Conservation (phyloP, 2,329 filamentous ascomycete species). For the Aspergillus piperis region DNA sequence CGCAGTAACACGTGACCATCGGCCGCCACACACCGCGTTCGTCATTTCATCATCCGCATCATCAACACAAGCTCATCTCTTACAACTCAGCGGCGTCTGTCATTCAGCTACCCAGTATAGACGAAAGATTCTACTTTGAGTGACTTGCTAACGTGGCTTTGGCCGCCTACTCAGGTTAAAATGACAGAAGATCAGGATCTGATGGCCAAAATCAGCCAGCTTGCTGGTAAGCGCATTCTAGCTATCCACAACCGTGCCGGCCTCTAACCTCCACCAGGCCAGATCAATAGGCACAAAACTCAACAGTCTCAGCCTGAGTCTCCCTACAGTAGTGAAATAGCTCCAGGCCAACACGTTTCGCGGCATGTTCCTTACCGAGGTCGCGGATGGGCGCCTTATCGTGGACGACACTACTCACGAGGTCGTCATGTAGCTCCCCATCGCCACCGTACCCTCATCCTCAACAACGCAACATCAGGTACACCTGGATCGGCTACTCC, state of each 20-base stretch:
- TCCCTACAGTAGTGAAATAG: constrained; percentile 25
- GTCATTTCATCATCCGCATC: constrained; percentile 1
- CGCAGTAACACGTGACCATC: background rate
- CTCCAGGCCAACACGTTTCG: constrained; percentile 27
- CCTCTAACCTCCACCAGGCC: constrained; percentile 53
- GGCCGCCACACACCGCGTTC: background rate
- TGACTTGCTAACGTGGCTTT: constrained; percentile 11
- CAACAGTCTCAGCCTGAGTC: constrained; percentile 40
- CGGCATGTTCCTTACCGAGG: constrained; percentile 32
- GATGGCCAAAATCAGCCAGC: constrained; percentile 57
- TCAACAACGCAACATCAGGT: constrained; percentile 52
- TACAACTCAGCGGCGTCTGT: background rate
- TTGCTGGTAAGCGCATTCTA: constrained; percentile 53
- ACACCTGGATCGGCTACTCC: constrained; percentile 28
- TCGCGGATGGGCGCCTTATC: constrained; percentile 48
- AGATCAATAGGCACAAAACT: constrained; percentile 78
- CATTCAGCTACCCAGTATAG: background rate
- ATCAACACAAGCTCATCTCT: background rate
- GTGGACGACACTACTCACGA: constrained; percentile 42
- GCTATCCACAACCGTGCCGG: constrained; percentile 31
- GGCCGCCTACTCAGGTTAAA: constrained; percentile 25
- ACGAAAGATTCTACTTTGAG: background rate
- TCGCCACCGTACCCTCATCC: constrained; percentile 64
- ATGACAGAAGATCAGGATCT: constrained; percentile 60
- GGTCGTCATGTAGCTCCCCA: constrained; percentile 44